Conservation (phyloP, 768 basidiomycete genomes). For the Serendipita vermifera region DNA sequence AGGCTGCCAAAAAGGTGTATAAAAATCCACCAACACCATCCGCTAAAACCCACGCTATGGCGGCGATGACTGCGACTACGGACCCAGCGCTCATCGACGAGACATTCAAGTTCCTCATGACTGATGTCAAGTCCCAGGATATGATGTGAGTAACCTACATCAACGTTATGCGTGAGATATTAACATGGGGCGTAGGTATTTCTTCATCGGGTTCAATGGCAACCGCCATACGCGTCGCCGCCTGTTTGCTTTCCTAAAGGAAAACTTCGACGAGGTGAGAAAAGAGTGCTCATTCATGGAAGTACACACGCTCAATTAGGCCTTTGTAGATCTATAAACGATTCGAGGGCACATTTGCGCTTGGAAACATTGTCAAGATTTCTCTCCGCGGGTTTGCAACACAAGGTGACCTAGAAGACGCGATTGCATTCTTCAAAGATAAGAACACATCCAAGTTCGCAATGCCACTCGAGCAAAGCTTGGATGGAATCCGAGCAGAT, state of each 20-base stretch:
- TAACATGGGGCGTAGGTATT: slow-evolving; percentile 32
- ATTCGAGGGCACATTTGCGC: slow-evolving; percentile 41
- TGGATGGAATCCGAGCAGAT: slow-evolving; percentile 54
- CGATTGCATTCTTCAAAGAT: slow-evolving; percentile 62
- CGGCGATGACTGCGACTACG: slow-evolving; percentile 48
- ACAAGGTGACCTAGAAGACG: slow-evolving; percentile 47
- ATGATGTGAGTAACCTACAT: slow-evolving; percentile 11
- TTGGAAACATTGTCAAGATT: slow-evolving; percentile 21
- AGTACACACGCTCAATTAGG: background rate
- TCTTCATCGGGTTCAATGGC: slow-evolving; percentile 42
- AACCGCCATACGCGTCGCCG: slow-evolving; percentile 46
- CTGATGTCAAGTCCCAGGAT: slow-evolving; percentile 32
- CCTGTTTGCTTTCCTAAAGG: slow-evolving; percentile 50
- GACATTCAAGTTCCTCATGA: slow-evolving; percentile 48
- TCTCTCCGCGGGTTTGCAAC: slow-evolving; percentile 42
- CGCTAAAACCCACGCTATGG: slow-evolving; percentile 59
- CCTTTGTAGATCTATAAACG: slow-evolving; percentile 43
- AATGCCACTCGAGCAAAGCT: slow-evolving; percentile 47
- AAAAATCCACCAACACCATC: slow-evolving; percentile 63
- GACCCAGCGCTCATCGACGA: slow-evolving; percentile 44
- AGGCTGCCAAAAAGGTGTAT: slow-evolving; percentile 54
- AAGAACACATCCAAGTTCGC: slow-evolving; percentile 60
- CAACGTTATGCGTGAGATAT: background rate
- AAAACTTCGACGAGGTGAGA: slow-evolving; percentile 52
- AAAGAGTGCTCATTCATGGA: background rate